Percentiles rank a stretch among this genome's conserved stretches.
Conservation (phyloP, 441 rosid genomes). For the Populus tomentosa region DNA sequence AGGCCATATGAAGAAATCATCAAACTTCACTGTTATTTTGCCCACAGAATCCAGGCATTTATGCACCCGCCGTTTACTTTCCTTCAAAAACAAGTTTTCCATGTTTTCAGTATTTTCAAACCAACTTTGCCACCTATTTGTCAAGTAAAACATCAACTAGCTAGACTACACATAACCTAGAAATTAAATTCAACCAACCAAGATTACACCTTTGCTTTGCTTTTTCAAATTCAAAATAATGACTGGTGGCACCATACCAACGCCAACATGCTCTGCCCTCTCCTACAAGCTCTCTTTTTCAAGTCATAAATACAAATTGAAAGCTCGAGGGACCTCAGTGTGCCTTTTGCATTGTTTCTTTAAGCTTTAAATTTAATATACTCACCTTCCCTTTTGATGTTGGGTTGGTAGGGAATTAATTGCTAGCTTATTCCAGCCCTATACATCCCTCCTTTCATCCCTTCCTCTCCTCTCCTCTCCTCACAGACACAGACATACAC, state of each 20-base stretch:
- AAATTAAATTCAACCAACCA: background rate
- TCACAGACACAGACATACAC: background rate
- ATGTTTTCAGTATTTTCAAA: background rate
- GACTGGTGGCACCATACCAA: slow-evolving; percentile 35
- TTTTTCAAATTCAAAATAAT: slow-evolving; percentile 45
- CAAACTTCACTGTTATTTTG: no score
- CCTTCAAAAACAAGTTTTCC: background rate
- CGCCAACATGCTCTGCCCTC: slow-evolving; percentile 27
- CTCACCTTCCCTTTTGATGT: slow-evolving; percentile 49
- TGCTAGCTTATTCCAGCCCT: slow-evolving; percentile 35
- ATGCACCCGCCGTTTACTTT: no score
- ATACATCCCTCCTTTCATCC: slow-evolving; percentile 3
- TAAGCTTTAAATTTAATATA: slow-evolving; percentile 47
- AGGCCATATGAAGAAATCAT: no score
- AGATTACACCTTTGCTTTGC: background rate
- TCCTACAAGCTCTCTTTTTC: slow-evolving; percentile 19
- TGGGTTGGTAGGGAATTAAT: slow-evolving; percentile 85
- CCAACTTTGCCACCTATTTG: background rate
- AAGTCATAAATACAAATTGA: slow-evolving; percentile 47
- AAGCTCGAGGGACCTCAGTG: slow-evolving; percentile 36
- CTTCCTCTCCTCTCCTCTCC: background rate
- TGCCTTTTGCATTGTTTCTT: slow-evolving; percentile 31
- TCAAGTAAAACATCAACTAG: background rate
- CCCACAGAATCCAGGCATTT: no score
- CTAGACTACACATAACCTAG: background rate